Evolutionary conservation across 345 rosid genomes (phyloP), one percentile per base, ranked within the genome.

Genomic region (Eucalyptus cloeziana): DNA sequence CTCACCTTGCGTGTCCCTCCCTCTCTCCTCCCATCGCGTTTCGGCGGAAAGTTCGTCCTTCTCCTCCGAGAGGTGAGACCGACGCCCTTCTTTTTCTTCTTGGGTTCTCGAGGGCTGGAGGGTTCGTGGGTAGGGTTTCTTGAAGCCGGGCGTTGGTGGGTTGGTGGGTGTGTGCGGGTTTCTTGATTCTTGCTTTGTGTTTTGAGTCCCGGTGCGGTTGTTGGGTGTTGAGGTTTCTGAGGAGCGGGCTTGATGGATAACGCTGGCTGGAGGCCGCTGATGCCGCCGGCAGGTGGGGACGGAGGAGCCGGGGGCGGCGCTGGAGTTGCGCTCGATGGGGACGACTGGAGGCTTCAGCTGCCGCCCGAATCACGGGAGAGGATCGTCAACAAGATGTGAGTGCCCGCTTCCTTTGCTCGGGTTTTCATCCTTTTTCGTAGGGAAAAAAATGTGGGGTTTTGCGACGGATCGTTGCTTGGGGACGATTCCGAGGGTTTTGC

Each of bases 291-390:
- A 16, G 94, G 88, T 22, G 94, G 37, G 88, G 88, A 37, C 44
- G 90, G 90, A 49, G 58, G 58, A 52, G 58, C 58, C 33, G 88
- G 89, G 13, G 49, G 30, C 24, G 49, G 17, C 14, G 71, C 30
- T 33, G 95, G 93, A 81, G 86, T 90, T n/a, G 54, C 87, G 47
- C 87, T 93, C 89, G 93, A 94, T 24, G 56, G 92, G 31, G 91
- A 91, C 87, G 95, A 96, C 87, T 94, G 99, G 98, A 96, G 94
- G 96, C 88, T 89, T 64, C 94, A 93, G 44, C 86, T 92, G 91
- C 92, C 54, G 52, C 87, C 90, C 25, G 94, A 93, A 25, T 60
- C 95, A 3, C 91, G 99, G 27, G 91, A 86, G 87, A 92, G 90
- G 89, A 92, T 95, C 87, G 90, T 95, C 87, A 85, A 89, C 85